phyloP scores from a whole-genome alignment of 2,329 filamentous ascomycete species.

The Fusarium multiceps region DNA sequence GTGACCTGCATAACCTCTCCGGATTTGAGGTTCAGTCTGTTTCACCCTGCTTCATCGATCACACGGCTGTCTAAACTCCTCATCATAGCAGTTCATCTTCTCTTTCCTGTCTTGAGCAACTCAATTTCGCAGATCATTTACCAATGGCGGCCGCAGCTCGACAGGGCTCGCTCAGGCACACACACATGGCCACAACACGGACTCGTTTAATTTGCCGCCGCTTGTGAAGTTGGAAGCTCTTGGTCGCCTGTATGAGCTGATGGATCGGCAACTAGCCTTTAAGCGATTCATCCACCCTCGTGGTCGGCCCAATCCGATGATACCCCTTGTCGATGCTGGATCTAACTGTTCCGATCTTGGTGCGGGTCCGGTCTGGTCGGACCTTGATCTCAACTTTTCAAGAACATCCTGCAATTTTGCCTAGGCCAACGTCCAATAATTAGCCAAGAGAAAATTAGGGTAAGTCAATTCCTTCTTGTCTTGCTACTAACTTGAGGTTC shows the following conservation, averaged over 20 bases:
- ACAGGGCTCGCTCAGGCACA: conserved; percentile 30
- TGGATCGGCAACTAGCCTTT: conserved; percentile 45
- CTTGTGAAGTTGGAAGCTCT: conserved; percentile 28
- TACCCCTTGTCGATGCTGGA: conserved; percentile 41
- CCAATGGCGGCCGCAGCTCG: conserved; percentile 4
- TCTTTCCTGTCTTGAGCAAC: conserved; percentile 2
- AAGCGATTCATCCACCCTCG: conserved; percentile 40
- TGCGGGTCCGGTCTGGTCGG: conserved; percentile 32
- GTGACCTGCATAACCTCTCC: conserved; percentile 19
- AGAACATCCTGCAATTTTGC: conserved; percentile 1
- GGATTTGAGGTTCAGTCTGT: conserved; percentile 11
- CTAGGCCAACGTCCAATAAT: neutral
- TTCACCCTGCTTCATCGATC: neutral
- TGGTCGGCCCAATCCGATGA: conserved; percentile 44
- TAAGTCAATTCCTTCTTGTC: conserved; percentile 24
- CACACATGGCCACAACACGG: neutral
- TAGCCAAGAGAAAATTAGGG: conserved; percentile 7
- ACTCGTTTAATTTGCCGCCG: conserved; percentile 26
- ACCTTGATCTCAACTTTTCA: conserved; percentile 12
- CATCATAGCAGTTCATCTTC: neutral
- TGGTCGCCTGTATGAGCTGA: conserved; percentile 38
- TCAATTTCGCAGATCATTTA: conserved; percentile 26
- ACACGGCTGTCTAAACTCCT: neutral
- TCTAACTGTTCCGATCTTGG: conserved; percentile 46
- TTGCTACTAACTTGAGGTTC: conserved; percentile 13